These are phyloP conservation scores for Coprinopsis cinerea DNA, from an alignment of 768 basidiomycete genomes.

Conservation along the genomic window DNA sequence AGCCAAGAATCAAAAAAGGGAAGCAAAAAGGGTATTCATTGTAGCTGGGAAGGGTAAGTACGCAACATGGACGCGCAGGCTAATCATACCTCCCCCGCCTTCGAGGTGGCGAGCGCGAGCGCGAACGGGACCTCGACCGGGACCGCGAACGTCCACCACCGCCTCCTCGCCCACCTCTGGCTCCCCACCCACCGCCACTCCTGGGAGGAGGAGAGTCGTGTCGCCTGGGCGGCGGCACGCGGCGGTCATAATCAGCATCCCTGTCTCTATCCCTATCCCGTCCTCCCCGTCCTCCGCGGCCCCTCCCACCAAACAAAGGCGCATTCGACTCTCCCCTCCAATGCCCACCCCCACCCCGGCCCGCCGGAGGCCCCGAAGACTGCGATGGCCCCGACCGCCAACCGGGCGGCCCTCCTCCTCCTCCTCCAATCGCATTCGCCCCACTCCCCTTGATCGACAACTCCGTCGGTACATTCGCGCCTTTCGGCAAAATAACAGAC, in stretches of 20 bases:
- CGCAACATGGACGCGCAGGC: no score
- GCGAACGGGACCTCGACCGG: neutral
- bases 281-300: conserved; percentile 33
- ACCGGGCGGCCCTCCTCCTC: conserved; percentile 22
- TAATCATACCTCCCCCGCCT: neutral
- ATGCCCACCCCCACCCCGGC: conserved; percentile 51
- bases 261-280: conserved; percentile 10
- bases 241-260: neutral
- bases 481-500: conserved; percentile 71
- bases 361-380: conserved; percentile 27
- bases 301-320: conserved; percentile 32
- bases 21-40: no score
- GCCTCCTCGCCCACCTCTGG: neutral
- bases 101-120: neutral
- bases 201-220: neutral
- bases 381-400: conserved; percentile 31
- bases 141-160: neutral
- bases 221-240: neutral
- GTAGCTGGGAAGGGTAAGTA: no score
- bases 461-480: conserved; percentile 46
- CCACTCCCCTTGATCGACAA: conserved; percentile 17
- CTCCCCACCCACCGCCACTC: neutral
- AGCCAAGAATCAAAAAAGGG: no score
- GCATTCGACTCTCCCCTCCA: conserved; percentile 69
- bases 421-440: conserved; percentile 38